Base-by-base conservation (phyloP, 179 eudicot species). In the Silene noctiflora region DNA sequence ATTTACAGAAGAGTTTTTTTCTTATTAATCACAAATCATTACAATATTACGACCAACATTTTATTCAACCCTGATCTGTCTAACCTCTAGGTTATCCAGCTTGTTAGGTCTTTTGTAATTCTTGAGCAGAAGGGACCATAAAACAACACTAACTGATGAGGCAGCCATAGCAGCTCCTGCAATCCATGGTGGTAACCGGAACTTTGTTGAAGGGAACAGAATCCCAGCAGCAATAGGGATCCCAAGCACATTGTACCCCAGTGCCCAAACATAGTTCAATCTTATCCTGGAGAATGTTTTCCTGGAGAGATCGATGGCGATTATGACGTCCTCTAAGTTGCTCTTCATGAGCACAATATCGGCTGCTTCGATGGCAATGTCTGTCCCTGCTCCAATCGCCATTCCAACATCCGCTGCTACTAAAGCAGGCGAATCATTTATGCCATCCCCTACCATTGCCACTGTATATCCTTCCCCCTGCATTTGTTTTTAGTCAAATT, bases 141-240 rank as follows among this genome's bases (percentile, higher is more conserved):
- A 89, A 64, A 95, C 98, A 21, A 96, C 97, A 56, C 96, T 93
- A 0, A 93, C 94, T 0, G 97, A 93, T 24, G 99, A 95, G 42
- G 99, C 99, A 9, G 99, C 99, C 99, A 95, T 95, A 4, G 98
- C 99, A 35, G 96, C 99, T 72, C 99, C 99, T 1, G 99, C 99
- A 39, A 95, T 61, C 99, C 98, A 95, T 51, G 98, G 99, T 0
- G 97, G 99, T 33, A 95, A 78, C 16, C 99, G 89, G 46, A 91
- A 93, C 67, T 93, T 76, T 4, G 91, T 84, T 14, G 80, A 84
- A 24, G 98, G 97, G 85, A 87, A 95, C 72, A 93, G 86, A 4
- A 55, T 84, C 16, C 99, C 98, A 0, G 97, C 96, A 60, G 99
- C 99, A 42, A 95, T 85, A 2, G 99, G 99, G 62, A 93, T 93